Evolutionary conservation across 768 basidiomycete species (phyloP), one percentile per base, ranked within the genome.

Genomic region (Leccinum variicolor): DNA sequence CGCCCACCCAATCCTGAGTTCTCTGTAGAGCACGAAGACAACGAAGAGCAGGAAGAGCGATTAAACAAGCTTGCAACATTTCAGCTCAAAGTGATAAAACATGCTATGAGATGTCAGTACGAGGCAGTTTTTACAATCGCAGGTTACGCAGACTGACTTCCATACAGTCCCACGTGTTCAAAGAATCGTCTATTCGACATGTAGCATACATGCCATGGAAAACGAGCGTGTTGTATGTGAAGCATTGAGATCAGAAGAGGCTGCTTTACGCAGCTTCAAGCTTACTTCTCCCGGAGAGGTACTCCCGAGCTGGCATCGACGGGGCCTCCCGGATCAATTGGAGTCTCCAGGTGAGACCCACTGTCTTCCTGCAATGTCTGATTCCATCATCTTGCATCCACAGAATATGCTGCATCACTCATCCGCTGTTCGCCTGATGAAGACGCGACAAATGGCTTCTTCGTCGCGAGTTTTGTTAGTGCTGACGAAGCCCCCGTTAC

Each of bases 111-210:
- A 74, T 98, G 94, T 94, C 8, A 6, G 64, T 70, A 28, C 31
- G 19, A 69, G 66, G 82, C 68, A 19, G 10, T 45, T 45, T 54
- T 54, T 55, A 54, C 29, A 45, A 36, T 31, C 23, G 9, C 48
- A 28, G 11, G 21, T 50, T 58, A 54, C 25, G 55, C 51, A 51
- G 26, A 34, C 60, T 69, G 34, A 56, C 50, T 29, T 43, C 28
- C 43, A 41, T 51, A 19, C 62, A 96, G 94, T 95, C 72, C 87
- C 92, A 2, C 78, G 79, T 41, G 90, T 86, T 34, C 73, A 79
- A 57, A 85, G 83, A 64, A 92, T 99, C 64, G 94, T 94, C 26
- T 98, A 99, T 73, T 98, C 95, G 23, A 99, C 97, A n/a, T 99
- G 96, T 69, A 97, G 94, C 61, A 78, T 97, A 49, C 89, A 98